Percentiles rank a stretch among this genome's conserved stretches.
Evolutionary conservation across 352 stramenopile genomes (phyloP).

Genomic region (Globisporangium nunn): DNA sequence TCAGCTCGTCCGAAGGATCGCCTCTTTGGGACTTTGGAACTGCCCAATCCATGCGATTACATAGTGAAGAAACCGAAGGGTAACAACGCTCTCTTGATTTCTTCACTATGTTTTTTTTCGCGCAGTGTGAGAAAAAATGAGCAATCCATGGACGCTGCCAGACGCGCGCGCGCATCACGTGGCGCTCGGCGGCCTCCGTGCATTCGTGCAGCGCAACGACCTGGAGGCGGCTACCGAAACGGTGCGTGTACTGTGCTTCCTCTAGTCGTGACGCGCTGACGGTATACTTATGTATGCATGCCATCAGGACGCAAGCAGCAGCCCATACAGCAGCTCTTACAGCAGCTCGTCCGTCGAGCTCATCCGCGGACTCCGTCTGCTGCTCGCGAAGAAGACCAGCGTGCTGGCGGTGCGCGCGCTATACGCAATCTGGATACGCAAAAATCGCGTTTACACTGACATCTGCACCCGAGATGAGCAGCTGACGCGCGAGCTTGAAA

Average conservation of each 20-base stretch:
- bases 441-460: not conserved
- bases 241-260: not conserved
- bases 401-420: constrained; percentile 14
- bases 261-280: not conserved
- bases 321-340: not conserved
- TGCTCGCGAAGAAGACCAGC: constrained; percentile 14
- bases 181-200: constrained; percentile 28
- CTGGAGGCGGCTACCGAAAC: constrained; percentile 7
- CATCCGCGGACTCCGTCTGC: constrained; percentile 16
- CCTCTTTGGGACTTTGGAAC: not conserved
- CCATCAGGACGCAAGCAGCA: not conserved
- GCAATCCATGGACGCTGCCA: constrained; percentile 27
- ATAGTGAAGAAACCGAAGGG: not conserved
- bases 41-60: no score
- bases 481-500: constrained; percentile 30
- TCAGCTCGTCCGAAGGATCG: no score
- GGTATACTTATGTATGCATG: not conserved
- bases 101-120: not conserved
- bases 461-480: not conserved
- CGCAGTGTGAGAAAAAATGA: not conserved
- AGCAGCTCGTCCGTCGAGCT: constrained; percentile 12
- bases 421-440: not conserved
- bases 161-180: constrained; percentile 14
- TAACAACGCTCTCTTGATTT: not conserved
- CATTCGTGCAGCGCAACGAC: constrained; percentile 31